These are phyloP conservation scores for Rostrohypoxylon terebratum DNA, from an alignment of 495 filamentous ascomycete genomes.

Conservation along the genomic window DNA sequence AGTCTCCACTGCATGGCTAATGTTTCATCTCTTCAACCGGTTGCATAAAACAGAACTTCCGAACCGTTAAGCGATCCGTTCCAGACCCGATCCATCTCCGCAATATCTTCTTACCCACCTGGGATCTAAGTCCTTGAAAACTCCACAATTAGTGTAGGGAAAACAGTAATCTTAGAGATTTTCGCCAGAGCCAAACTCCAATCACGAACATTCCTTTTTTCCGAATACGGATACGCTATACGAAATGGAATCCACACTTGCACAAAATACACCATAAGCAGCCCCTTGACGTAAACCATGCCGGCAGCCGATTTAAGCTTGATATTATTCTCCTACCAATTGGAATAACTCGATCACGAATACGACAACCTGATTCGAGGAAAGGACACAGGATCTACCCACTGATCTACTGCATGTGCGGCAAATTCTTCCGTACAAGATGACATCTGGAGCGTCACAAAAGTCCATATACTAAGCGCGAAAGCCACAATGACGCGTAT, in stretches of 20 bases:
- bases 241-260: constrained; percentile 18
- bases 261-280: constrained; percentile 5
- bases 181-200: constrained; percentile 1
- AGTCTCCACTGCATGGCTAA: neutral
- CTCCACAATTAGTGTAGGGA: constrained; percentile 13
- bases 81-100: constrained; percentile 2
- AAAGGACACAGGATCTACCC: neutral
- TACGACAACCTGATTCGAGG: constrained; percentile 20
- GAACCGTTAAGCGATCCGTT: constrained; percentile 15
- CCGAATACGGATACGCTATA: constrained; percentile 46
- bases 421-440: neutral
- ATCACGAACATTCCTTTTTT: neutral
- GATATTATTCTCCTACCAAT: constrained; percentile 21
- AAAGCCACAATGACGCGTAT: neutral
- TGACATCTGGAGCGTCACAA: neutral
- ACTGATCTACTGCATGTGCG: neutral
- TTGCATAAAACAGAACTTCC: constrained; percentile 7
- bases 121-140: neutral
- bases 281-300: constrained; percentile 9
- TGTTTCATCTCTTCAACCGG: constrained; percentile 28
- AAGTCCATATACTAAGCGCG: neutral
- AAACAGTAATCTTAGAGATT: neutral
- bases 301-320: constrained; percentile 18
- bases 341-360: constrained; percentile 21
- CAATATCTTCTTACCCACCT: constrained; percentile 16